Base-by-base conservation (phyloP, 345 rosid genomes). In the Moricandia arvensis region DNA sequence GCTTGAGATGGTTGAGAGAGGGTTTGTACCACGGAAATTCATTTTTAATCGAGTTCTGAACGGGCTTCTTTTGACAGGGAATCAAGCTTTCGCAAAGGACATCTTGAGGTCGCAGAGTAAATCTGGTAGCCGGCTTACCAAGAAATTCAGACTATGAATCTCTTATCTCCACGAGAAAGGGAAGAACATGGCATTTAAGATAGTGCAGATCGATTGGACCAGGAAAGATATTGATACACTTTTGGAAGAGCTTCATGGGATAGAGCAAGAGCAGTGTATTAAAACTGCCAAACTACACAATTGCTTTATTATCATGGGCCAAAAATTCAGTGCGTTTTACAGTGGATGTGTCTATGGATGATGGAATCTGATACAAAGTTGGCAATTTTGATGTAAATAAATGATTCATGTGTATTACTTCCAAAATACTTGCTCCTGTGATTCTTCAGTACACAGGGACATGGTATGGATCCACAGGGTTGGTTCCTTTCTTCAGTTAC, bases 1-100 rank as follows among this genome's bases (percentile, higher is more conserved):
- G 80, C 74, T 91, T 78, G 93, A 94, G 84, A 94, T 94, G 98
- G 89, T 90, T 78, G 97, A 86, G 79, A 86, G 97, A 80, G 93
- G 97, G 65, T 94, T 90, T 82, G 69, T 89, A 31, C 98, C 98
- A 8, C 79, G 90, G 75, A 91, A 69, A 55, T 84, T 91, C 68
- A 87, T 85, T 75, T 90, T 90, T 82, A 90, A 86, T 74, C 85
- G 89, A 68, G 88, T 94, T 79, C 68, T 94, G 80, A 81, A 91
- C 62, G 97, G 98, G 67, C 96, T 94, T 69, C 83, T 86, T 69
- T 68, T 94, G 63, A 91, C 93, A 4, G 98, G 98, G 45, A 87
- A 91, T 83, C 97, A 90, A 80, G 78, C 61, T 57, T 89, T 90
- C 65, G 91, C 95, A 0, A 86, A 83, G 75, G 86, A 90, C 76